Evolutionary conservation across 805 yeast species (phyloP).

Genomic region (Pichia occidentalis): DNA sequence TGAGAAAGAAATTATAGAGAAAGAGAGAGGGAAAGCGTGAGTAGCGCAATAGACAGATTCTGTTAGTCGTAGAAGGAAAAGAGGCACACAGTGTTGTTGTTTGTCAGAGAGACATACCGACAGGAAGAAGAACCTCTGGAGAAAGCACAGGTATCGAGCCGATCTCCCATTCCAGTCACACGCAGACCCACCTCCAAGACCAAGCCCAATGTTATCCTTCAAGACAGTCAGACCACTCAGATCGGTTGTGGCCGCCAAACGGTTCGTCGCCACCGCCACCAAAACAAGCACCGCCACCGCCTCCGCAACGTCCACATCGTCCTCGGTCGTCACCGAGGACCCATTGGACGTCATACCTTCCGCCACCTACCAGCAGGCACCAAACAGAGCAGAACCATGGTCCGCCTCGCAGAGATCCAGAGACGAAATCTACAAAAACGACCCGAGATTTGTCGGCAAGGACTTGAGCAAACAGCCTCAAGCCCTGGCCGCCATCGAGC

Average conservation of each 20-base stretch:
- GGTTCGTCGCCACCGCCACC: conserved; percentile 15
- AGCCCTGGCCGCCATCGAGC: conserved; percentile 79
- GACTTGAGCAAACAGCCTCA: conserved; percentile 66
- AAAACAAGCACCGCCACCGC: conserved; percentile 13
- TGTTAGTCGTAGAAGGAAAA: no score
- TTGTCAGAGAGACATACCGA: no score
- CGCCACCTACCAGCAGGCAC: conserved; percentile 47
- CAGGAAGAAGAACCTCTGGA: no score
- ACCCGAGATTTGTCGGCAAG: conserved; percentile 65
- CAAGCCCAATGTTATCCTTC: neutral
- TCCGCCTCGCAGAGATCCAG: conserved; percentile 60
- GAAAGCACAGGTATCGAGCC: no score
- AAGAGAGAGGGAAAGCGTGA: no score
- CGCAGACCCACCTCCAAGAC: no score
- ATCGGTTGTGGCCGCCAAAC: conserved; percentile 6
- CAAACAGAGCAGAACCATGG: conserved; percentile 69
- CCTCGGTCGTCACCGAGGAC: conserved; percentile 14
- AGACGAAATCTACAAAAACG: conserved; percentile 43
- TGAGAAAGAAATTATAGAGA: no score
- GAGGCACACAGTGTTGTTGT: no score
- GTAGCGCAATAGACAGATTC: no score
- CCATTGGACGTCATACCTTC: conserved; percentile 16
- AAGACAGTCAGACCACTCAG: conserved; percentile 2
- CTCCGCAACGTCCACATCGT: conserved; percentile 7
- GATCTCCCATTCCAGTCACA: no score